Evolutionary conservation across 2,329 filamentous ascomycete genomes (phyloP), one percentile per base, ranked within the genome.

Genomic region (Colletotrichum sp.): DNA sequence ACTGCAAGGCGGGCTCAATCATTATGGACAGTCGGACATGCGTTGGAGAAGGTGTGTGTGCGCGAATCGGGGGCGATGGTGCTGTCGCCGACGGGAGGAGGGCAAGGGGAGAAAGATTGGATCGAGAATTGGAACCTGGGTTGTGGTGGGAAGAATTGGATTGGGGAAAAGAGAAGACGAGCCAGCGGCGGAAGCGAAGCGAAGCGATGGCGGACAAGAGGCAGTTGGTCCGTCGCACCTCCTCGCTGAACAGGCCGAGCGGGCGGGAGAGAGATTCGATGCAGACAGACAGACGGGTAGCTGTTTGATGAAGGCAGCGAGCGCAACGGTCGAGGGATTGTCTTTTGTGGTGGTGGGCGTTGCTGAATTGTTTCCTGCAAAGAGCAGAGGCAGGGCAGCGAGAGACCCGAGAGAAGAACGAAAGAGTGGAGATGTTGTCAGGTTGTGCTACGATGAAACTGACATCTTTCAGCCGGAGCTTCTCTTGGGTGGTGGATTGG

Each of bases 381-480:
- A 69, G 18, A 26, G 58, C 58, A 61, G 55, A 58, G 55, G 55
- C 55, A 58, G 21, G 26, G 63, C 63, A 56, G 43, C n/a, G 52
- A 55, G 59, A 26, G 30, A 28, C 56, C 21, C 28, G 63, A 61
- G 34, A 38, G 58, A 36, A 36, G 69, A 43, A 64, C 59, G 32
- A 64, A 52, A 58, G 34, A 73, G 73, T 75, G 73, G 73, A 59
- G 69, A 64, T 69, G 43, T 73, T 75, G 73, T 75, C 73, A 75
- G 73, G 68, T 73, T 73, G 73, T 73, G 48, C 69, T 75, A 75
- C 64, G 70, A 73, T 75, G 73, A 75, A 75, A 75, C 73, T 75
- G 69, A 69, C 73, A 73, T 73, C 21, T 75, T 64, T 48, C 59
- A 63, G 64, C 69, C 66, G 61, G 71, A 76, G 66, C 71, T 65